phyloP scores from a whole-genome alignment of 1,284 basidiomycete species.

The Grifola frondosa region DNA sequence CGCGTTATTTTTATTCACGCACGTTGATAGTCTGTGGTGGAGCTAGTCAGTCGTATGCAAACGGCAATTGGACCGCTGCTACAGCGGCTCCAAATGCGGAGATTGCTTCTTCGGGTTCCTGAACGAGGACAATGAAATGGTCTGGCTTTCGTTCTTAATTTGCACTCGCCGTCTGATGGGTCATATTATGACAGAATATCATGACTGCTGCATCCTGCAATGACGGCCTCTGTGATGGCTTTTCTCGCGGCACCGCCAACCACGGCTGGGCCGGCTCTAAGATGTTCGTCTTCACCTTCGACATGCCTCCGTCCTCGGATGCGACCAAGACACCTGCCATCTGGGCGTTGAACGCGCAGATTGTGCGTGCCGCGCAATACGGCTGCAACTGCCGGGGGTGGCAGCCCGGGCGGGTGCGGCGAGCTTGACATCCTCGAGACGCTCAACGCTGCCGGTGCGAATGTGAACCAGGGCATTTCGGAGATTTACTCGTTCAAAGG shows the following conservation, averaged over 20 bases:
- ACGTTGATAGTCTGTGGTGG: conserved; percentile 15
- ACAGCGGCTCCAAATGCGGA: conserved; percentile 15
- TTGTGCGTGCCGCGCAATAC: conserved; percentile 33
- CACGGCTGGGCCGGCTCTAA: conserved; percentile 32
- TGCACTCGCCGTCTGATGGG: conserved; percentile 1
- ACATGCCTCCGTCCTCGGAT: conserved; percentile 22
- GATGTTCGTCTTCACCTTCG: conserved; percentile 27
- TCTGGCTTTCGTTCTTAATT: neutral
- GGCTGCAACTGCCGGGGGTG: conserved; percentile 36
- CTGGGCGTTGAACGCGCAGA: conserved; percentile 32
- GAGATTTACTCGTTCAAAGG: conserved; percentile 35
- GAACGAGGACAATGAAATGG: conserved; percentile 16
- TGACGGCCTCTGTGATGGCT: conserved; percentile 24
- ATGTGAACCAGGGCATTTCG: conserved; percentile 27
- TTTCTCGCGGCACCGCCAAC: conserved; percentile 32
- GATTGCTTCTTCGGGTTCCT: conserved; percentile 14
- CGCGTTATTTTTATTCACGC: neutral
- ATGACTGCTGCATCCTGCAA: conserved; percentile 24
- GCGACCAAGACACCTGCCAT: conserved; percentile 26
- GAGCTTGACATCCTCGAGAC: conserved; percentile 34
- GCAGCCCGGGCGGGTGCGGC: conserved; percentile 26
- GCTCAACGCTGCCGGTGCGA: conserved; percentile 17
- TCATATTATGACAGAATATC: conserved; percentile 21
- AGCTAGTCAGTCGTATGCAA: conserved; percentile 25
- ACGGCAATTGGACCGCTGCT: conserved; percentile 18